Evolutionary conservation across 345 rosid genomes (phyloP), one percentile per base, ranked within the genome.

Genomic region (Lepidium africanum): DNA sequence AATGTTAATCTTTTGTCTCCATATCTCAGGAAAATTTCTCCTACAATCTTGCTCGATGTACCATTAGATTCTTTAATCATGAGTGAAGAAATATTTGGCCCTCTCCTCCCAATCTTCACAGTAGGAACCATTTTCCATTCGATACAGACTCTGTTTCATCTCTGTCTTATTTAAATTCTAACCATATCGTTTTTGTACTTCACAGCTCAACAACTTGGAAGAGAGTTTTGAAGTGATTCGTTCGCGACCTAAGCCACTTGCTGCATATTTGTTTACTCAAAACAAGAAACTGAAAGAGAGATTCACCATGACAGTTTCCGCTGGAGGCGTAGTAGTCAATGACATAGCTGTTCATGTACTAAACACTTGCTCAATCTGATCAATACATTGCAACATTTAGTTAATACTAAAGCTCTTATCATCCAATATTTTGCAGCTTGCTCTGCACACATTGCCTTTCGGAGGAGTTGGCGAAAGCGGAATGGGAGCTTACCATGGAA

Each of bases 401-500:
- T 45, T 69, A 39, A 8, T 5, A 57, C 9, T 9, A 70, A 41
- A 32, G 8, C 23, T 30, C 4, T 8, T 17, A 13, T 23, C 6
- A 11, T 17, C 12, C 40, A 41, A 43, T 59, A 10, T n/a, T 17
- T 19, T 77, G 80, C 86, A 94, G 99, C 84, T 91, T 62, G 79
- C 92, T 0, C 76, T 83, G 16, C 89, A 49, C 57, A 62, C 78
- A 27, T 59, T 95, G 39, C 99, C 99, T 19, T 95, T 95, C 8
- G 99, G 99, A 71, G 97, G 97, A 66, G 96, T 95, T 2, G 97
- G 96, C 38, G 96, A 91, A 71, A 91, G 99, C 32, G 97, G 99
- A 66, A 81, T 72, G 62, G 99, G 99, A 45, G 65, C 92, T 13
- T 91, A 95, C 85, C 99, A 89, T 55, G 99, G 97, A 16, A 95